Base-by-base conservation (phyloP, 225 moss, liverwort and hornwort genomes). In the Sphagnum contortum region DNA sequence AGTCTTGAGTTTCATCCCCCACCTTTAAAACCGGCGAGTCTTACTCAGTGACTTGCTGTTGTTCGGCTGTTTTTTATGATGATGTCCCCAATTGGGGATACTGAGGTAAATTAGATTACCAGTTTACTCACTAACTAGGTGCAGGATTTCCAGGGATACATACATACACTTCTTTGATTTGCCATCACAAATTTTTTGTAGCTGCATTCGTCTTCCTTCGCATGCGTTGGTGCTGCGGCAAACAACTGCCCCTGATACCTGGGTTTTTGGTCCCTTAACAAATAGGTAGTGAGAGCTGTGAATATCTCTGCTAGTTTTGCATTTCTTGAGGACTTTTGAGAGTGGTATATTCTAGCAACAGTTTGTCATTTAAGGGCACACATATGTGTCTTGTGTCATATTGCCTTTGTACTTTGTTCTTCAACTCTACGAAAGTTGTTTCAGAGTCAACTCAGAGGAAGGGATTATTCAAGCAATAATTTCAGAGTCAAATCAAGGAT, bases 171-270 rank as follows among this genome's bases (percentile, higher is more conserved):
- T 10, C 50, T 6, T 5, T 9, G 9, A 65, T 12, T 45, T 54
- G 5, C 12, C 45, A 49, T 52, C 49, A 3, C 51, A 65, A 44
- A 65, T 45, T 29, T 65, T 65, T 65, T 65, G 65, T 52, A 65
- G 65, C 54, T 11, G 4, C 52, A 52, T 44, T 61, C 4, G 7
- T 47, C 29, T 29, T 29, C 29, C 29, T 48, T n/a, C 12, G 61
- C 61, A 61, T 45, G 61, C 61, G 61, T 48, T 48, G 45, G 61
- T 60, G 60, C 60, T 61, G 61, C 65, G 65, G 51, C 44, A 51
- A 29, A 29, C 29, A 55, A 55, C 8, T 65, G 46, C 65, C 65
- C 65, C 45, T 29, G 3, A 11, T 47, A 44, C 47, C 45, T 11
- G 65, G 65, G 52, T 4, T 65, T 65, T 65, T 65, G 65, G 55